A percentile compares a stretch with the other conserved stretches of the same genome.
Conservation (phyloP, 2,329 filamentous ascomycete species). For the Delphinella strobiligena region DNA sequence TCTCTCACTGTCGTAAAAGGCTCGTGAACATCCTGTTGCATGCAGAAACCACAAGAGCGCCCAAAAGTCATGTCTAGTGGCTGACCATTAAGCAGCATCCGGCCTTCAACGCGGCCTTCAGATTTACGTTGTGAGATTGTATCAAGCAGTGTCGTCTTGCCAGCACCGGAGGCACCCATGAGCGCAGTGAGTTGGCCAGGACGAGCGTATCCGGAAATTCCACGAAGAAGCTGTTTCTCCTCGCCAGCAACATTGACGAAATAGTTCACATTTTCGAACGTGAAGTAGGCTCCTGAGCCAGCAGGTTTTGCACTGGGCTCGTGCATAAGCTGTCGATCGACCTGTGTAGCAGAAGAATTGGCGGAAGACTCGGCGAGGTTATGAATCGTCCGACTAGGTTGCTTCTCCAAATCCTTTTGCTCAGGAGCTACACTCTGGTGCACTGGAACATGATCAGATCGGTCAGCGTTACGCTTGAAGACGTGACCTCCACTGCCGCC, state of each 20-base stretch:
- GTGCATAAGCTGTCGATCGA: background rate
- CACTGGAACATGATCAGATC: background rate
- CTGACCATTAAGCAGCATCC: slow-evolving; percentile 53
- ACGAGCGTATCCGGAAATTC: slow-evolving; percentile 43
- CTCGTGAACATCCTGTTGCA: slow-evolving; percentile 58
- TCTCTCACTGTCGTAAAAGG: slow-evolving; percentile 45
- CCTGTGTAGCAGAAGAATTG: slow-evolving; percentile 1
- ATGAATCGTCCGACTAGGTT: slow-evolving; percentile 4
- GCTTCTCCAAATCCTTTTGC: slow-evolving; percentile 6
- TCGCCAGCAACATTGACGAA: slow-evolving; percentile 41
- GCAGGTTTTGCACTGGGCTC: background rate
- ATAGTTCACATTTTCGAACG: slow-evolving; percentile 45
- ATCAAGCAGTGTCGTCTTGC: slow-evolving; percentile 77
- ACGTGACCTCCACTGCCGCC: slow-evolving; percentile 6
- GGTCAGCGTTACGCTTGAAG: slow-evolving; percentile 7
- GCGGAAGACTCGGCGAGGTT: slow-evolving; percentile 1
- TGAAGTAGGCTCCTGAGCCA: slow-evolving; percentile 1
- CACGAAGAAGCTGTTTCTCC: slow-evolving; percentile 39
- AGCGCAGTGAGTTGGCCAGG: slow-evolving; percentile 49
- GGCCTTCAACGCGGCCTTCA: slow-evolving; percentile 51
- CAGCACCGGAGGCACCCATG: slow-evolving; percentile 65
- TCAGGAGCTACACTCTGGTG: background rate
- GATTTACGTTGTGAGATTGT: slow-evolving; percentile 44
- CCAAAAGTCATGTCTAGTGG: slow-evolving; percentile 47
- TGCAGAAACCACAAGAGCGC: slow-evolving; percentile 55